Evolutionary conservation across 208 protist species (phyloP).

Genomic region (Vickermania ingenoplastis): DNA sequence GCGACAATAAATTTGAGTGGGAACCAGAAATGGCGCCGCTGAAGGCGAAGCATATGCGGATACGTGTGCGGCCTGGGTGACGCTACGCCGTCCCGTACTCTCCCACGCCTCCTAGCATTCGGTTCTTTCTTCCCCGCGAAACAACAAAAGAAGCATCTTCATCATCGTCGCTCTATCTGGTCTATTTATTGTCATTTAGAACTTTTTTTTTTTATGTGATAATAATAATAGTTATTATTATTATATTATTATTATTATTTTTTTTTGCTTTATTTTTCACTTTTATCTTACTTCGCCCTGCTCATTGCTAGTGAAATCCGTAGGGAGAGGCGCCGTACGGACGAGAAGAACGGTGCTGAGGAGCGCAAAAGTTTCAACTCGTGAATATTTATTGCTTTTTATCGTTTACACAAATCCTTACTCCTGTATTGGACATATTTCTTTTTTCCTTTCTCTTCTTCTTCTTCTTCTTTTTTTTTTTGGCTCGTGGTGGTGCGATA

Average conservation of each 20-base stretch:
- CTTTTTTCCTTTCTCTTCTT: slow-evolving; percentile 8
- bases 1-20: no score
- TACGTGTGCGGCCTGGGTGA: no score
- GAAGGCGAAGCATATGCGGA: no score
- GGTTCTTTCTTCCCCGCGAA: no score
- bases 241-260: slow-evolving; percentile 9
- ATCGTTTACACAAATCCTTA: neutral
- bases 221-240: slow-evolving; percentile 3
- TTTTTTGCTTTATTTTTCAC: slow-evolving; percentile 1
- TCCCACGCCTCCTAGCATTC: no score
- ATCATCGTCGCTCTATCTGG: no score
- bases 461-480: slow-evolving; percentile 6
- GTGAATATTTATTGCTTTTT: slow-evolving; percentile 6
- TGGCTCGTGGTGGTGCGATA: no score
- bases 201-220: neutral
- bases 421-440: neutral
- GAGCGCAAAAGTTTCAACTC: neutral
- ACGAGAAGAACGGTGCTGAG: neutral
- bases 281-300: neutral
- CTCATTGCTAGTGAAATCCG: neutral
- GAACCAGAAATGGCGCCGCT: no score
- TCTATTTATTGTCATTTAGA: no score
- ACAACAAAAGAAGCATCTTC: no score
- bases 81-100: no score
- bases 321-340: neutral